Base-by-base conservation (phyloP, 371 early-diverging fungal genomes). In the Sporodiniella umbellata region DNA sequence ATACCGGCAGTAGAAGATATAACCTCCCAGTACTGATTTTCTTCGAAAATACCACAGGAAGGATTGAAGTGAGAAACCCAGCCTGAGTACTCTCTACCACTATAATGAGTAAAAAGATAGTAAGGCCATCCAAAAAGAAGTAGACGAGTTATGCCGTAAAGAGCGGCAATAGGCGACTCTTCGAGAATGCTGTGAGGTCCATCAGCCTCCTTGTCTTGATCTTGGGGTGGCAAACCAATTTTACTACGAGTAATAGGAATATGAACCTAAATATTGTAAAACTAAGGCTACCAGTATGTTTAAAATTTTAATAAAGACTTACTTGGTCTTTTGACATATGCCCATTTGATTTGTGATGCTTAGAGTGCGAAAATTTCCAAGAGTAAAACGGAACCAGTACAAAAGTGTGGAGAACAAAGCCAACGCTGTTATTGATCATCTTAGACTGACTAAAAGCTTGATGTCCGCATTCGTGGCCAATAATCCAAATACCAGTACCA, bases 391-490 rank as follows among this genome's bases (percentile, higher is more conserved):
- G 94, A 18, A 94, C 94, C 52, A 94, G 72, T 24, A 92, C 72
- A 42, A 83, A 66, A 23, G 89, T 78, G 81, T 94, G 94, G 54
- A 94, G 72, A 45, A 94, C 68, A 67, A 68, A 88, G 1, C 95
- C 94, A 40, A 90, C 88, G 33, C 79, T 58, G 65, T 92, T 83
- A 75, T 92, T 90, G 58, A 92, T 69, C 24, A 79, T 60, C 56
- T 80, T 80, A 72, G 83, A 81, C 53, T 84, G 76, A 30, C 89
- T 88, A 77, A 90, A 94, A 1, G 87, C 83, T 49, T 84, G 87
- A 63, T 93, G 94, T 4, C 93, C 94, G 57, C 87, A 84, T 63
- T 88, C 93, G 66, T 94, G 94, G 39, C 92, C 94, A 51, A 92
- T 73, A 26, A 92, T 89, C 94, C 94, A 94, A 46, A 90, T 46